Evolutionary conservation across 176 grass and related monocot species (phyloP).

Genomic region (Rhipidocladum racemiflorum): DNA sequence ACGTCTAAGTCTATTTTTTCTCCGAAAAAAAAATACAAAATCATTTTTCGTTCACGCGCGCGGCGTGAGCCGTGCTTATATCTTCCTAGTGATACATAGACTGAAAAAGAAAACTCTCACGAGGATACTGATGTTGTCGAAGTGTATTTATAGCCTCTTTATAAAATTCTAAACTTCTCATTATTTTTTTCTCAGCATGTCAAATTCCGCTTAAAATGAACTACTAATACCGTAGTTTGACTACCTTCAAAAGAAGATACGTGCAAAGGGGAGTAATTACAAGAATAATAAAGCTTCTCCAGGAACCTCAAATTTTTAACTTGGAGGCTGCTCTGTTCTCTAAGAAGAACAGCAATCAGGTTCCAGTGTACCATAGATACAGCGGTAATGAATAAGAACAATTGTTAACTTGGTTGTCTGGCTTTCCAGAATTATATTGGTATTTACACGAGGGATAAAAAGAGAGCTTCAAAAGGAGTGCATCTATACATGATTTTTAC

Average conservation of each 20-base stretch:
- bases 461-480: neutral
- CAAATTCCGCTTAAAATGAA: neutral
- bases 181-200: neutral
- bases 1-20: too few species aligned
- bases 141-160: conserved; percentile 19
- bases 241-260: neutral
- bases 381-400: neutral
- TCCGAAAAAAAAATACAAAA: too few species aligned
- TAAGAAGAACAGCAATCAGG: neutral
- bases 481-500: neutral
- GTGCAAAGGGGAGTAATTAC: neutral
- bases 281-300: neutral
- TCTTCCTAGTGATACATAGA: too few species aligned
- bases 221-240: neutral
- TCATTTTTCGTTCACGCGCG: too few species aligned
- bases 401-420: neutral
- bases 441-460: neutral
- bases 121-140: conserved; percentile 5
- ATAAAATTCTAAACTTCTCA: conserved; percentile 7
- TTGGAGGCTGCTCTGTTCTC: neutral
- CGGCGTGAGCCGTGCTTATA: too few species aligned
- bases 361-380: neutral
- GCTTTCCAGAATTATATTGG: neutral
- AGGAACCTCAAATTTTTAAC: neutral
- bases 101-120: neutral